Conservation (phyloP, 1,284 basidiomycete genomes). For the Ustilago shanxiensis region DNA sequence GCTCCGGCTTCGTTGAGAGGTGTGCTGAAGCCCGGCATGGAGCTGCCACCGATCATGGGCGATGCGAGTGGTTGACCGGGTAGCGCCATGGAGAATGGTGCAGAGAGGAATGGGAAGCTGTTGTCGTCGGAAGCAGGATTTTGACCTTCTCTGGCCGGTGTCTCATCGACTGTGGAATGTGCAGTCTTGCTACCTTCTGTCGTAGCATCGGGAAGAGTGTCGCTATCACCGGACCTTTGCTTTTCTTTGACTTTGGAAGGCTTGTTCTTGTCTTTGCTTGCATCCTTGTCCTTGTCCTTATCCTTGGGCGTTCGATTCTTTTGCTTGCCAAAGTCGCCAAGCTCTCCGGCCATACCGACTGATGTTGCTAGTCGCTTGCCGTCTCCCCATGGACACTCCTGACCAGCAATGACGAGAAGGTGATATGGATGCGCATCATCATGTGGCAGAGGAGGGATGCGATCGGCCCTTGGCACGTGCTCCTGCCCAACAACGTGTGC, state of each 20-base stretch:
- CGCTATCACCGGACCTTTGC: slow-evolving; percentile 41
- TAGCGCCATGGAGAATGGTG: slow-evolving; percentile 23
- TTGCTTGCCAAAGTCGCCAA: slow-evolving; percentile 56
- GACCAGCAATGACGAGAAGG: slow-evolving; percentile 82
- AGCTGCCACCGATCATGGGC: slow-evolving; percentile 43
- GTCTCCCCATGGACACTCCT: slow-evolving; percentile 71
- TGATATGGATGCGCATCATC: slow-evolving; percentile 79
- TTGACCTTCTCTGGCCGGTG: slow-evolving; percentile 15
- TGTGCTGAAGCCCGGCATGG: slow-evolving; percentile 23
- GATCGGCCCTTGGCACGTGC: slow-evolving; percentile 49
- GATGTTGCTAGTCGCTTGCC: slow-evolving; percentile 58
- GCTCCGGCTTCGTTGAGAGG: slow-evolving; percentile 2
- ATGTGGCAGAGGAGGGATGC: slow-evolving; percentile 62
- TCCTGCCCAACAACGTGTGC: slow-evolving; percentile 58
- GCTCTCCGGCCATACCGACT: slow-evolving; percentile 64
- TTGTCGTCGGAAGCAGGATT: slow-evolving; percentile 15
- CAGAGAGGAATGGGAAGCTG: slow-evolving; percentile 28
- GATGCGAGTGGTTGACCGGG: slow-evolving; percentile 38
- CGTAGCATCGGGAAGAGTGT: slow-evolving; percentile 2
- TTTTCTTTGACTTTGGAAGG: slow-evolving; percentile 47
- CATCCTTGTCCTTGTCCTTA: slow-evolving; percentile 37
- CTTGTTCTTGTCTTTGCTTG: slow-evolving; percentile 39
- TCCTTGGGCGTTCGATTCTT: slow-evolving; percentile 42
- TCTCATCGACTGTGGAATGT: slow-evolving; percentile 17
- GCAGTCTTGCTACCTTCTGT: slow-evolving; percentile 9